Conservation (phyloP, 1,139 yeast genomes). For the Sugiyamaella japonica region DNA sequence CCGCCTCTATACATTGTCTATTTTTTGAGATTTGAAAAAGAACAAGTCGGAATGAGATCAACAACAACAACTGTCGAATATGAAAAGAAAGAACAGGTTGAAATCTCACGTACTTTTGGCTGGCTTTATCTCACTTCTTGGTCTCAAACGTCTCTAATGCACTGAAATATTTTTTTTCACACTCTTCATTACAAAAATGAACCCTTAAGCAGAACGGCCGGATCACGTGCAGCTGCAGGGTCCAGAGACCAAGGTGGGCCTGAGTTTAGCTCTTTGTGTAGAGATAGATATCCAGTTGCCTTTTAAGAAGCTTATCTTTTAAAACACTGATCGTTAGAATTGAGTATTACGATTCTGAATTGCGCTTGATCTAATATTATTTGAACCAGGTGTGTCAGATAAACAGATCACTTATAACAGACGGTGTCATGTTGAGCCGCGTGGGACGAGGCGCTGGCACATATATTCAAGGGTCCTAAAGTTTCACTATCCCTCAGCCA, state of each 20-base stretch:
- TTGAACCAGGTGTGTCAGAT: no score
- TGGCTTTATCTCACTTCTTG: background rate
- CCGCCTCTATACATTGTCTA: slow-evolving; percentile 42
- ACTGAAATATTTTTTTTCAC: background rate
- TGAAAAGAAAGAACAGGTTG: background rate
- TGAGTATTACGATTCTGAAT: no score
- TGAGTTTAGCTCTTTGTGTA: no score
- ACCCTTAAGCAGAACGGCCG: slow-evolving; percentile 13
- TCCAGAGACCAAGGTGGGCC: background rate
- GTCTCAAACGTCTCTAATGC: slow-evolving; percentile 2
- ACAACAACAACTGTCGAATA: background rate
- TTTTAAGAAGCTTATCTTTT: no score
- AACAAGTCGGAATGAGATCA: background rate
- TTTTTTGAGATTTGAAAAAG: background rate
- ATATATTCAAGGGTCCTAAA: no score
- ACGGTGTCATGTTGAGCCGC: no score
- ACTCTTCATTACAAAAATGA: slow-evolving; percentile 3
- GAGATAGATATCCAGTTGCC: no score
- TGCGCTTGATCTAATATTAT: no score
- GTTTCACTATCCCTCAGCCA: background rate
- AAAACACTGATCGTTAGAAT: no score
- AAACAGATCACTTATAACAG: no score
- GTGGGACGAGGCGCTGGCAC: no score
- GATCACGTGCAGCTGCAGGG: background rate
- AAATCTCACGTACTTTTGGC: background rate